A percentile compares a stretch with the other conserved stretches of the same genome.
phyloP scores from a whole-genome alignment of 176 grass and related monocot species.

The Raddia guianensis region DNA sequence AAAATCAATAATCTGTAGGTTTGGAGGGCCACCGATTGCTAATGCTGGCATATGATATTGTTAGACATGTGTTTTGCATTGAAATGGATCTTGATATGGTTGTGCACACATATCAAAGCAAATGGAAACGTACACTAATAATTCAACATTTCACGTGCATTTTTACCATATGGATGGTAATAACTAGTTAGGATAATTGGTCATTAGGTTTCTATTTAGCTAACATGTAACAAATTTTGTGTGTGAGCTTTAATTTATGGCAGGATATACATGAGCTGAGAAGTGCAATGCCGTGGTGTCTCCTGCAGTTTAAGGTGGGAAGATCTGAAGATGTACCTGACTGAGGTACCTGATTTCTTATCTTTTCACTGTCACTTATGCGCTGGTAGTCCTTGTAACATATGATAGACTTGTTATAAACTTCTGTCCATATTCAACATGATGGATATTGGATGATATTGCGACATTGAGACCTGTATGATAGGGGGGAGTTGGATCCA shows the following conservation, averaged over 20 bases:
- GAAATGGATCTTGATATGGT: background rate
- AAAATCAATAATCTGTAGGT: conserved; percentile 30
- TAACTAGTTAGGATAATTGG: conserved; percentile 11
- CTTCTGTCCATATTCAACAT: background rate
- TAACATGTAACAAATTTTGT: conserved; percentile 6
- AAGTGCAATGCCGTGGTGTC: conserved; percentile 10
- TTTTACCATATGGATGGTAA: conserved; percentile 27
- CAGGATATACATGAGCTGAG: conserved; percentile 31
- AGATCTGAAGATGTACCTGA: conserved; percentile 29
- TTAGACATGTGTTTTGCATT: conserved; percentile 21
- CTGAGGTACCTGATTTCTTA: conserved; percentile 34
- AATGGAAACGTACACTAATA: background rate
- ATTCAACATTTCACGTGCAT: background rate
- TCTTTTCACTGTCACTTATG: conserved; percentile 4
- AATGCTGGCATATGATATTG: conserved; percentile 6
- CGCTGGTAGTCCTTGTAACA: background rate
- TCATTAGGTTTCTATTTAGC: background rate
- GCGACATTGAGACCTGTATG: background rate
- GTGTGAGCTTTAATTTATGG: conserved; percentile 1
- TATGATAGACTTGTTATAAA: background rate
- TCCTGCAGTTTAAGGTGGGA: conserved; percentile 3
- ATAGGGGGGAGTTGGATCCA: background rate
- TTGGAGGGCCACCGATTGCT: conserved; percentile 5
- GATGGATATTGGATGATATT: background rate
- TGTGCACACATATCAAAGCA: background rate